A percentile compares a stretch with the other conserved stretches of the same genome.
These are phyloP conservation scores for Tetrapisispora taiwanensis DNA, from an alignment of 805 yeast species.

Conservation along the genomic window DNA sequence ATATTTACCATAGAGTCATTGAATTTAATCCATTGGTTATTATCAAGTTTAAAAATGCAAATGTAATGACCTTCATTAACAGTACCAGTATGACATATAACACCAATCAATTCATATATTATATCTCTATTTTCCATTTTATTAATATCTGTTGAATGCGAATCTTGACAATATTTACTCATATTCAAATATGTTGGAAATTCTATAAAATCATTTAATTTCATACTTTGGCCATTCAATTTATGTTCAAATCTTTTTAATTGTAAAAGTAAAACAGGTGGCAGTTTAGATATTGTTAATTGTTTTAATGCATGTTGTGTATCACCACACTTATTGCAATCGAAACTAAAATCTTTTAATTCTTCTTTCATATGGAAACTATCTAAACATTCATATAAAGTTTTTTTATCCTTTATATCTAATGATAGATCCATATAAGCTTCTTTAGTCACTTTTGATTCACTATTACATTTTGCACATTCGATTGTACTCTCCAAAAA, in stretches of 20 bases:
- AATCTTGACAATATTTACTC: conserved; percentile 40
- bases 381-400: conserved; percentile 54
- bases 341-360: conserved; percentile 57
- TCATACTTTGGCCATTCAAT: conserved; percentile 39
- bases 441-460: conserved; percentile 60
- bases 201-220: conserved; percentile 63
- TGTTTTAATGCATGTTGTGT: conserved; percentile 62
- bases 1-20: conserved; percentile 79
- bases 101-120: conserved; percentile 76
- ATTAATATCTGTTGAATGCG: not conserved
- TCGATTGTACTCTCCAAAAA: conserved; percentile 67
- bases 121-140: conserved; percentile 22
- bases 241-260: conserved; percentile 54
- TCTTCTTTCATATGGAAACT: conserved; percentile 71
- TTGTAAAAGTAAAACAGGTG: conserved; percentile 76
- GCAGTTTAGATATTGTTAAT: conserved; percentile 55
- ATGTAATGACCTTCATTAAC: conserved; percentile 95
- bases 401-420: conserved; percentile 45
- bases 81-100: conserved; percentile 83
- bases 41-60: conserved; percentile 60
- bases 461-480: conserved; percentile 57
- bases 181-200: conserved; percentile 69
- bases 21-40: conserved; percentile 79
- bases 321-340: conserved; percentile 56
- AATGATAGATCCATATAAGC: conserved; percentile 85